Conservation (phyloP, 345 rosid genomes). For the Eucalyptus marginata region DNA sequence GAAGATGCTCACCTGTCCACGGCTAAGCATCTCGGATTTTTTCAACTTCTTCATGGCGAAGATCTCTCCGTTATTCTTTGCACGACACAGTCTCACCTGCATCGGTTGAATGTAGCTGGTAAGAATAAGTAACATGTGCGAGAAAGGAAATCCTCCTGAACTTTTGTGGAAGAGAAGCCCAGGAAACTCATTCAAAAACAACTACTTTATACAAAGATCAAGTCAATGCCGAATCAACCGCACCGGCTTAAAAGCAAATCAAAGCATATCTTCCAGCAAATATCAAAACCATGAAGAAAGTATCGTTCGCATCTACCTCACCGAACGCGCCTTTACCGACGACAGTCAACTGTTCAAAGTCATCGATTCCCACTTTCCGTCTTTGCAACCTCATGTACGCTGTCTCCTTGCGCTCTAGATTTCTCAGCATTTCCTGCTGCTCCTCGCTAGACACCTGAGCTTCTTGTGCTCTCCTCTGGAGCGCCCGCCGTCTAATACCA, state of each 20-base stretch:
- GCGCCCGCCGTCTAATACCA: conserved; percentile 50
- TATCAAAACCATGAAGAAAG: background rate
- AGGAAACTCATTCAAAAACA: background rate
- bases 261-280: background rate
- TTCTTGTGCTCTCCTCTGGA: conserved; percentile 81
- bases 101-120: background rate
- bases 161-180: background rate
- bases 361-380: conserved; percentile 91
- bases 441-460: conserved; percentile 78
- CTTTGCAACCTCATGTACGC: conserved; percentile 94
- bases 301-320: conserved; percentile 37
- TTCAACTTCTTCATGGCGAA: conserved; percentile 96
- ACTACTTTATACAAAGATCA: background rate
- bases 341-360: conserved; percentile 76
- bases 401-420: conserved; percentile 78
- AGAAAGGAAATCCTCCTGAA: background rate
- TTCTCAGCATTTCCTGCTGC: conserved; percentile 84
- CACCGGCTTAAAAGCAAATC: background rate
- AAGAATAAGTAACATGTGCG: background rate
- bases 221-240: background rate
- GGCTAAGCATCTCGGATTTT: conserved; percentile 97
- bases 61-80: conserved; percentile 75
- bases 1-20: conserved; percentile 68
- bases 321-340: conserved; percentile 98
- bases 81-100: conserved; percentile 88